Percentiles rank a stretch among this genome's conserved stretches.
Evolutionary conservation across 176 grass and related monocot species (phyloP).

Genomic region (Puccinellia tenuiflora): DNA sequence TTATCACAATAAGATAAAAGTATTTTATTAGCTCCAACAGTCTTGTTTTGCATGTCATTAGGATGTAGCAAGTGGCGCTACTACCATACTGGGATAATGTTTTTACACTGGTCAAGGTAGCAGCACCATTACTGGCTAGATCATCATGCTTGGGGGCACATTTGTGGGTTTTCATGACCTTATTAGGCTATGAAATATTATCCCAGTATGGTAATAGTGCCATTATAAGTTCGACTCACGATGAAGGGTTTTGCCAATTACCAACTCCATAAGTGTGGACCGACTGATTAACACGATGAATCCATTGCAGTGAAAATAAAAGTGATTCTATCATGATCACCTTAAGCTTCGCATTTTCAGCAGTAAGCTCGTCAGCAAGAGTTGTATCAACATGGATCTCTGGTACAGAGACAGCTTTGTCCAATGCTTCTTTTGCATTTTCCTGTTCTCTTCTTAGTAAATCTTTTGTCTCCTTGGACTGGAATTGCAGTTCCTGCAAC

Average conservation of each 20-base stretch:
- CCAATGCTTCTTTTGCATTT: slow-evolving; percentile 47
- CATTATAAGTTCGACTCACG: background rate
- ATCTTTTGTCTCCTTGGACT: slow-evolving; percentile 65
- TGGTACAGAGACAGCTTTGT: slow-evolving; percentile 53
- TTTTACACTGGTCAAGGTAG: slow-evolving; percentile 10
- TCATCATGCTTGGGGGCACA: slow-evolving; percentile 1
- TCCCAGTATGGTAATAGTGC: too few relatives aligned
- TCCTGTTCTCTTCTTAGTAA: slow-evolving; percentile 65
- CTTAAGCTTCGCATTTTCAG: slow-evolving; percentile 92
- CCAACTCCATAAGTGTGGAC: background rate
- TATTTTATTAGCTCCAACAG: slow-evolving; percentile 4
- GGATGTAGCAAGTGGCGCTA: background rate
- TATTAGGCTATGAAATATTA: background rate
- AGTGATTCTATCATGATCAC: slow-evolving; percentile 30
- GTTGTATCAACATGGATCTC: slow-evolving; percentile 79
- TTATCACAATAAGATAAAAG: background rate
- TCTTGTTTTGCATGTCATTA: background rate
- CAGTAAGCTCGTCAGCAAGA: slow-evolving; percentile 66
- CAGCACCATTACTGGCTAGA: slow-evolving; percentile 2
- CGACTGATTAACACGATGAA: background rate
- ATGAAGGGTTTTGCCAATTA: slow-evolving; percentile 1
- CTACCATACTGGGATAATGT: background rate
- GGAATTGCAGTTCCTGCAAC: slow-evolving; percentile 63
- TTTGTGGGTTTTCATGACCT: background rate
- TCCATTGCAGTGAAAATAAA: slow-evolving; percentile 7